A percentile compares a stretch with the other conserved stretches of the same genome.
These are phyloP conservation scores for Backusella tuberculispora DNA, from an alignment of 192 early-diverging fungal genomes.

Conservation along the genomic window DNA sequence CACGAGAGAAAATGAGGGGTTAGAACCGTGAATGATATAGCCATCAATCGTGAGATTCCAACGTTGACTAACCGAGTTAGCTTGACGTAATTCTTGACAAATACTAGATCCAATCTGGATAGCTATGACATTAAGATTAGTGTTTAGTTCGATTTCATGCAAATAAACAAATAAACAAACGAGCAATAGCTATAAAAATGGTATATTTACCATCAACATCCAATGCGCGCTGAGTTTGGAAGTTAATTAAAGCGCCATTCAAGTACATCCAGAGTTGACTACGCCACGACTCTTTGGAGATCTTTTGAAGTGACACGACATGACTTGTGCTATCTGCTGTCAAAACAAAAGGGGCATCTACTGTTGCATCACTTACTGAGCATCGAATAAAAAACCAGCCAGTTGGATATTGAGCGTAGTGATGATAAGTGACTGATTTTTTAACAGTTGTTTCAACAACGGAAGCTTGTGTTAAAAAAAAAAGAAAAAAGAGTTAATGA, in stretches of 20 bases:
- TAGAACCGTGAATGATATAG: background rate
- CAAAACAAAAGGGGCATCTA: constrained; percentile 26
- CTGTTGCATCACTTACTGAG: constrained; percentile 2
- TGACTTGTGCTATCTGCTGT: constrained; percentile 8
- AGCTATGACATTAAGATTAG: background rate
- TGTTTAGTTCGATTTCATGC: background rate
- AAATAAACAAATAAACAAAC: background rate
- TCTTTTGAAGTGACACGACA: background rate
- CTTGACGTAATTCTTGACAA: background rate
- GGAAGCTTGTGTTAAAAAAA: background rate
- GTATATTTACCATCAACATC: constrained; percentile 15
- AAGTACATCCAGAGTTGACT: constrained; percentile 35
- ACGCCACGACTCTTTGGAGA: constrained; percentile 14
- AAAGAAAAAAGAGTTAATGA: background rate
- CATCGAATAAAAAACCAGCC: constrained; percentile 37
- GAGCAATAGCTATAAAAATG: background rate
- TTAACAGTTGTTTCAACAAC: constrained; percentile 13
- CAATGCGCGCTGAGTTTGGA: constrained; percentile 20
- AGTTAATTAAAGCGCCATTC: constrained; percentile 32
- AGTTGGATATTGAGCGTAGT: constrained; percentile 32
- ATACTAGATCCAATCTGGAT: background rate
- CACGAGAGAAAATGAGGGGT: constrained; percentile 14
- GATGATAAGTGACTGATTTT: constrained; percentile 21
- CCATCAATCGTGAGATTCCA: constrained; percentile 26
- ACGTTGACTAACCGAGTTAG: background rate